Conservation (phyloP, 2,329 filamentous ascomycete species). For the Neobulgaria alba region DNA sequence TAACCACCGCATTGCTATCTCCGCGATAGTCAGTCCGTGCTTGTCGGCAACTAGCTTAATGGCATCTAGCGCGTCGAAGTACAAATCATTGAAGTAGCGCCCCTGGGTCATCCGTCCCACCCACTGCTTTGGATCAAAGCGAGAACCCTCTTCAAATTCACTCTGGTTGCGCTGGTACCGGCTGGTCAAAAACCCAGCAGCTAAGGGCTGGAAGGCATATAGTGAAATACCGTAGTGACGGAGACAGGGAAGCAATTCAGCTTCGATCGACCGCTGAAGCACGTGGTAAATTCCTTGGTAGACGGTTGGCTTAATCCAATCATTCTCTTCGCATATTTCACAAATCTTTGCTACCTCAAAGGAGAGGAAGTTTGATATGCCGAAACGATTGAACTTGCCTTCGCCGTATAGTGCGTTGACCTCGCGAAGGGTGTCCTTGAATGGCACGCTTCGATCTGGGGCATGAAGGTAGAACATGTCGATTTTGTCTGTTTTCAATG, state of each 20-base stretch:
- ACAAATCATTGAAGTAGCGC: constrained; percentile 53
- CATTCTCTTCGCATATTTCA: constrained; percentile 27
- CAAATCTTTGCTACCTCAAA: constrained; percentile 26
- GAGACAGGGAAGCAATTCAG: constrained; percentile 49
- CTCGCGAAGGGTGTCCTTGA: constrained; percentile 24
- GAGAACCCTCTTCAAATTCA: constrained; percentile 8
- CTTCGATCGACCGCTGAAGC: constrained; percentile 44
- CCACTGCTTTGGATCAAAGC: constrained; percentile 36
- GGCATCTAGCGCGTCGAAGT: constrained; percentile 56
- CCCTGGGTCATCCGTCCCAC: constrained; percentile 41
- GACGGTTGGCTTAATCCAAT: constrained; percentile 28
- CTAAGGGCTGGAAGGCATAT: constrained; percentile 53
- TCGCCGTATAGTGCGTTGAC: constrained; percentile 29
- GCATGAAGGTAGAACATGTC: constrained; percentile 25
- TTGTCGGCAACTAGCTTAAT: constrained; percentile 61
- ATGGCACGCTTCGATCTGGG: constrained; percentile 23
- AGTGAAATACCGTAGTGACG: constrained; percentile 51
- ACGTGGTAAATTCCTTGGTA: constrained; percentile 31
- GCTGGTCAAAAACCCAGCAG: constrained; percentile 38
- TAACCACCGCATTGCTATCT: constrained; percentile 66
- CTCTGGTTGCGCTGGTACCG: constrained; percentile 37
- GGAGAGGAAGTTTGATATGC: constrained; percentile 52
- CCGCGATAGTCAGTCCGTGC: constrained; percentile 59
- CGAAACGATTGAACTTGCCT: constrained; percentile 37
- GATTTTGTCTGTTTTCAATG: constrained; percentile 41